Percentiles rank a stretch among this genome's conserved stretches.
phyloP scores from a whole-genome alignment of 2,329 filamentous ascomycete species.

The Hawksworthiomyces lignivorus region DNA sequence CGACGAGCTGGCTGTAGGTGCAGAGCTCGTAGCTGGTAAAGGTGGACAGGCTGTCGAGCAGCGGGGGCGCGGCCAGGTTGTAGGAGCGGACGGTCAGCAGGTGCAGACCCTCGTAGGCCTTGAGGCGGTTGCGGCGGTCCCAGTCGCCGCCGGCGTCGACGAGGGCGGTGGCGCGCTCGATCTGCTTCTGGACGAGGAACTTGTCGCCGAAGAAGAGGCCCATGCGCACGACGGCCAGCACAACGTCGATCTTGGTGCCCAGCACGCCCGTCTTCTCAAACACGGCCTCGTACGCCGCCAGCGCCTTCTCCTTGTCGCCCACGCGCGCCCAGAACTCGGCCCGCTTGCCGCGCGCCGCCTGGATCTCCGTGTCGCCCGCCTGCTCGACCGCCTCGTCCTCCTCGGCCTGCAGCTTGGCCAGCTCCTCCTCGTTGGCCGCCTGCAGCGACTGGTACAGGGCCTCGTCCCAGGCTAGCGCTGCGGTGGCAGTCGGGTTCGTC shows the following conservation, averaged over 20 bases:
- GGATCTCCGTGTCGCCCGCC: constrained; percentile 90
- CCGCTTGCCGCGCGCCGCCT: constrained; percentile 85
- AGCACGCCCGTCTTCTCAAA: constrained; percentile 97
- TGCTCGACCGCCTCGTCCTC: constrained; percentile 93
- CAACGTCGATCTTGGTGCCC: constrained; percentile 93
- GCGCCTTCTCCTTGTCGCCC: constrained; percentile 96
- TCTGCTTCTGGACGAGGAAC: constrained; percentile 82
- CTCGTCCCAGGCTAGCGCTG: constrained; percentile 85
- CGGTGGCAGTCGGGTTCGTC: constrained; percentile 54
- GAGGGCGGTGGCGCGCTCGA: constrained; percentile 80
- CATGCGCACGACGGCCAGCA: constrained; percentile 91
- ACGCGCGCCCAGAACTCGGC: constrained; percentile 95
- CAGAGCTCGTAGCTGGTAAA: constrained; percentile 99
- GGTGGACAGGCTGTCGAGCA: constrained; percentile 94
- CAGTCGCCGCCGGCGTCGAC: constrained; percentile 96
- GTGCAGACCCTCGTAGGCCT: constrained; percentile 95
- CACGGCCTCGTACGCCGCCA: constrained; percentile 83
- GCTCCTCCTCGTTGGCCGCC: constrained; percentile 69
- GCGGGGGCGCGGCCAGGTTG: constrained; percentile 78
- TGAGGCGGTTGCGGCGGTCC: constrained; percentile 95
- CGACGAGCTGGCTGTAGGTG: constrained; percentile 88
- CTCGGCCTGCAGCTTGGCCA: constrained; percentile 72
- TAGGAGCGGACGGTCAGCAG: constrained; percentile 88
- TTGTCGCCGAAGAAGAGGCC: constrained; percentile 95
- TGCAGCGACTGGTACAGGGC: constrained; percentile 70